Base-by-base conservation (phyloP, 2,329 filamentous ascomycete species). In the Neurospora sp. region DNA sequence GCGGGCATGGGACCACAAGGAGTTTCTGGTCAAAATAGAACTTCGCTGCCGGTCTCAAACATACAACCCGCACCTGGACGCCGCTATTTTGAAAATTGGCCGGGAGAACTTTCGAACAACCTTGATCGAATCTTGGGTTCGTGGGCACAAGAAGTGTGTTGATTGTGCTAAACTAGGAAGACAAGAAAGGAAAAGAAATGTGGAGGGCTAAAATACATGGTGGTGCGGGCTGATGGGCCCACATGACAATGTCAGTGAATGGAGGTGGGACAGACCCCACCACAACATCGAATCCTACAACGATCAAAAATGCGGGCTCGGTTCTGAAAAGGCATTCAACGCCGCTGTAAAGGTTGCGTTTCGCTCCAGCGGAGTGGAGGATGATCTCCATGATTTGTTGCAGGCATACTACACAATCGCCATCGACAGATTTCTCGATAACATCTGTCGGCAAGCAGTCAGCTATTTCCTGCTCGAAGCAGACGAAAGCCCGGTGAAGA, bases 321-420 rank as follows among this genome's bases (percentile, higher is more conserved):
- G 19, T 28, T 1, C 10, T 15, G 71, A 17, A 46, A 58, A 10
- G 67, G 62, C 2, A 7, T 15, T 11, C n/a, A 52, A 15, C 11
- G 7, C 67, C 19, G 58, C 40, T 58, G 15, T 69, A 1, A 6
- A 40, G 2, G 11, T 15, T 6, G 2, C 67, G 23, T 46, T 19
- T 42, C 9, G 4, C 17, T 36, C 17, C 46, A 68, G 10, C 6
- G 72, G 75, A 13, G 66, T 71, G 1, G 72, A 71, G 66, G 80
- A 85, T 40, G 83, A 88, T 10, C 84, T 91, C 4, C 86, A 90
- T 69, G 85, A 91, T 71, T 84, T 86, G 1, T 80, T 92, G 0
- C 77, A 81, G 38, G 82, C 84, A 1, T 92, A 89, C 77, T 91
- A 92, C 79, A 83, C 86, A 33, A 84, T 90, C 1, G 82, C 88